phyloP scores from a whole-genome alignment of 805 yeast species.

The Wickerhamomyces mucosus region DNA sequence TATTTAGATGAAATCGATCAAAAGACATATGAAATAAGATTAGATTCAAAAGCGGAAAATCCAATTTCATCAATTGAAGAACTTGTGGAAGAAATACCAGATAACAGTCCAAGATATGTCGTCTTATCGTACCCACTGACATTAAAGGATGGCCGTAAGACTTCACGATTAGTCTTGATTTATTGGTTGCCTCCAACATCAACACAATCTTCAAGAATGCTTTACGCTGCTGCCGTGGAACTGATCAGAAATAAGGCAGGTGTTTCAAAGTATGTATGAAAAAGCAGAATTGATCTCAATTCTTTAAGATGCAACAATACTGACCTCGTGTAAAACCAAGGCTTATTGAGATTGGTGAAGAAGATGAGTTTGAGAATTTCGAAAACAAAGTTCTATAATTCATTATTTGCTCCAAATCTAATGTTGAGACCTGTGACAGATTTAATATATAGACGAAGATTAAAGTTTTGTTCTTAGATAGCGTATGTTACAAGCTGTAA shows the following conservation, averaged over 20 bases:
- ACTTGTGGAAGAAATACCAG: constrained; percentile 70
- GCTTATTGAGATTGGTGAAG: constrained; percentile 53
- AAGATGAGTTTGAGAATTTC: constrained; percentile 59
- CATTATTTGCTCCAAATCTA: background rate
- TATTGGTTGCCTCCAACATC: constrained; percentile 85
- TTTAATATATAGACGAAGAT: constrained; percentile 4
- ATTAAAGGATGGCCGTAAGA: constrained; percentile 59
- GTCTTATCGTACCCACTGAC: constrained; percentile 70
- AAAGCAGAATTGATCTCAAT: background rate
- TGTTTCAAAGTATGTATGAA: constrained; percentile 21
- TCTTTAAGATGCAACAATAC: constrained; percentile 15
- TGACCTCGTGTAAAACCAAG: constrained; percentile 25
- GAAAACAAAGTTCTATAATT: constrained; percentile 23
- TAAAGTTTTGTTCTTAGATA: background rate
- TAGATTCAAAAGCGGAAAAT: constrained; percentile 35
- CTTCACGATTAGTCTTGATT: constrained; percentile 67
- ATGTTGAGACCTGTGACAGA: background rate
- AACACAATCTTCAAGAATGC: constrained; percentile 76
- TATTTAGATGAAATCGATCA: constrained; percentile 45
- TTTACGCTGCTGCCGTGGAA: constrained; percentile 87
- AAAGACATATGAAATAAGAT: constrained; percentile 38
- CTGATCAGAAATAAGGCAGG: constrained; percentile 53
- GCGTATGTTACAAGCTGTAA: too few species aligned
- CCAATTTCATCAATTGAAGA: constrained; percentile 45
- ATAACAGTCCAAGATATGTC: constrained; percentile 68